Evolutionary conservation across 805 yeast genomes (phyloP), one percentile per base, ranked within the genome.

Genomic region (Jamesozyma spencerorum): DNA sequence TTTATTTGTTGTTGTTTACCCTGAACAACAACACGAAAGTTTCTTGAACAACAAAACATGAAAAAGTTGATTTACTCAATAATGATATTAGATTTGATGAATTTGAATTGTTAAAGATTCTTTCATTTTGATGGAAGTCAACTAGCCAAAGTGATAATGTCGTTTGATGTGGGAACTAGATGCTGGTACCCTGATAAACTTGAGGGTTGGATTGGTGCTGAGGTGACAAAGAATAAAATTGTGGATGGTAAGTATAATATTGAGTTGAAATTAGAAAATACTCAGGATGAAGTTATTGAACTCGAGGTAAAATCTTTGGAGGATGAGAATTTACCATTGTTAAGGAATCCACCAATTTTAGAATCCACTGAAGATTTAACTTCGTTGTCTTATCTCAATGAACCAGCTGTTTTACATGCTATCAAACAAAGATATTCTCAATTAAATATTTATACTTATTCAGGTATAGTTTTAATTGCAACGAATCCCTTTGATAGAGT

Each of bases 291-390:
- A 34, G 62, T 65, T 1, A 63, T 74, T 31, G 65, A 69, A 8
- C 61, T 80, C 13, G 77, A 70, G 31, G 66, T 81, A 2, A 69
- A 54, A 18, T 46, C 58, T 1, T 33, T 65, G 13, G 57, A 15
- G 13, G 11, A n/a, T 5, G 15, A 30, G 3, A 72, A 72, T 39
- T 68, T 85, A 41, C 95, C 95, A 3, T 77, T 86, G 26, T 72
- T 88, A 58, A 75, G 95, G 60, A 90, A 90, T 60, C 97, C 96
- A 38, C 92, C 94, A 2, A 79, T 82, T 45, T 70, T 86, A 47
- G 98, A 90, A 63, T 83, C 95, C 3, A 86, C 94, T 15, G 97
- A 90, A 59, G 98, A 92, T 65, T 73, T 90, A 55, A 92, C 97
- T 2, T 81, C 87, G 40, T 71, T 90, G 41, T 87, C 97, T 0